These are phyloP conservation scores for Bipolaris zeicola DNA, from an alignment of 2,329 filamentous ascomycete species.

Conservation along the genomic window DNA sequence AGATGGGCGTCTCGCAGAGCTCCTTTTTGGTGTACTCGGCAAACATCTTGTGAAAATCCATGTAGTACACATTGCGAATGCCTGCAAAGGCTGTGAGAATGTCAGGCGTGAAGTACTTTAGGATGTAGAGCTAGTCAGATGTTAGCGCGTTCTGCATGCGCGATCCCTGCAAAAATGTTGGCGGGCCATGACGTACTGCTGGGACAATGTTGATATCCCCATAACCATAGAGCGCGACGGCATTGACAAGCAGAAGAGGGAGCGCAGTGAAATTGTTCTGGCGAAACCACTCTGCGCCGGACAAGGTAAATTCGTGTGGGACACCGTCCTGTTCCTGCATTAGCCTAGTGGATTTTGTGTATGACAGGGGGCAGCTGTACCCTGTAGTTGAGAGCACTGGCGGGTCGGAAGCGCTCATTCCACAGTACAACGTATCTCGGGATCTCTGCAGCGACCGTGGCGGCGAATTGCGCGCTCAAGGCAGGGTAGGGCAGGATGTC, in stretches of 20 bases:
- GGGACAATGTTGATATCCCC: constrained; percentile 47
- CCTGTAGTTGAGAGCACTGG: constrained; percentile 44
- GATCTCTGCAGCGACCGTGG: constrained; percentile 38
- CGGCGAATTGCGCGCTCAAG: constrained; percentile 30
- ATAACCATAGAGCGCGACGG: constrained; percentile 47
- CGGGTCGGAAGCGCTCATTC: constrained; percentile 40
- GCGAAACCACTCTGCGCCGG: constrained; percentile 44
- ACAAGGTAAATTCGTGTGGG: constrained; percentile 42
- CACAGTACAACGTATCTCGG: constrained; percentile 43
- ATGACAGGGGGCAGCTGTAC: constrained; percentile 23
- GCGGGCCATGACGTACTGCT: constrained; percentile 39
- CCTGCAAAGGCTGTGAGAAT: constrained; percentile 47
- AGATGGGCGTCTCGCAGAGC: constrained; percentile 40
- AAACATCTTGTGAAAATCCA: constrained; percentile 47
- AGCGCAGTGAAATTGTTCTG: constrained; percentile 46
- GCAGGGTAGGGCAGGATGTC: constrained; percentile 30
- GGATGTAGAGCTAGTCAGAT: constrained; percentile 44
- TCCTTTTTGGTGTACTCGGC: constrained; percentile 39
- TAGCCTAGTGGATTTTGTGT: constrained; percentile 20
- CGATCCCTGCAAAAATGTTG: constrained; percentile 27
- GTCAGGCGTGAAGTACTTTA: constrained; percentile 48
- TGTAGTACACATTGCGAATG: constrained; percentile 45
- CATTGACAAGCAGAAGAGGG: constrained; percentile 43
- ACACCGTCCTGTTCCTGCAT: constrained; percentile 42
- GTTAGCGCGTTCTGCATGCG: constrained; percentile 36